Conservation (phyloP, 371 early-diverging fungal genomes). For the Mitosporidium daphniae region DNA sequence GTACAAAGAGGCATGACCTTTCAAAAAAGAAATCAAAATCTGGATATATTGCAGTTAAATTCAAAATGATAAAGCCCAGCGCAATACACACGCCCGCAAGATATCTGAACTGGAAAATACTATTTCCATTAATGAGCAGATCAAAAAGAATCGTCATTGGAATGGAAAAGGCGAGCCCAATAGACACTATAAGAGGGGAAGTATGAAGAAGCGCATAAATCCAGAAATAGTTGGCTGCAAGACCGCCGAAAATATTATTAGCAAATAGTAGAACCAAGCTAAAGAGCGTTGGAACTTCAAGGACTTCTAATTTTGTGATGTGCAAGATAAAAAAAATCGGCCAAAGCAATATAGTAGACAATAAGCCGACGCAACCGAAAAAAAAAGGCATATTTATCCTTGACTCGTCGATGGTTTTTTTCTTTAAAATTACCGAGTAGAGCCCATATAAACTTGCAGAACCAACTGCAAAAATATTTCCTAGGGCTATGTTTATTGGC, state of each 20-base stretch:
- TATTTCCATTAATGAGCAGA: no score
- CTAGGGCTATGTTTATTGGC: no score
- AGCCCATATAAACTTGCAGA: slow-evolving; percentile 42
- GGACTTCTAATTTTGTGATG: slow-evolving; percentile 18
- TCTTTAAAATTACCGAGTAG: slow-evolving; percentile 27
- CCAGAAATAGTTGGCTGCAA: slow-evolving; percentile 20
- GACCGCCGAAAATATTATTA: slow-evolving; percentile 10
- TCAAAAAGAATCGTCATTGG: slow-evolving; percentile 1
- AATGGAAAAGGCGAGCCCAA: slow-evolving; percentile 23
- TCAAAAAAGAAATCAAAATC: no score
- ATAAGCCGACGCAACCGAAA: slow-evolving; percentile 37
- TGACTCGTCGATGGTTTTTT: slow-evolving; percentile 21
- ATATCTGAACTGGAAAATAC: no score
- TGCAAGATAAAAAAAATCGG: slow-evolving; percentile 24
- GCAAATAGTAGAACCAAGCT: slow-evolving; percentile 23
- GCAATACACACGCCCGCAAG: no score
- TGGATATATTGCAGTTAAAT: no score
- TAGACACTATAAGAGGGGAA: slow-evolving; percentile 28
- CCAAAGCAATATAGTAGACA: slow-evolving; percentile 23
- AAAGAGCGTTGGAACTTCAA: slow-evolving; percentile 11
- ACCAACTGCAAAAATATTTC: no score
- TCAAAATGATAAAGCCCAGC: no score
- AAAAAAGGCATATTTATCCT: slow-evolving; percentile 30
- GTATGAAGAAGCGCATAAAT: slow-evolving; percentile 32
- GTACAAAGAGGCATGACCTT: no score